Evolutionary conservation across 2,329 filamentous ascomycete genomes (phyloP).

Genomic region (Curvularia verruculosa): DNA sequence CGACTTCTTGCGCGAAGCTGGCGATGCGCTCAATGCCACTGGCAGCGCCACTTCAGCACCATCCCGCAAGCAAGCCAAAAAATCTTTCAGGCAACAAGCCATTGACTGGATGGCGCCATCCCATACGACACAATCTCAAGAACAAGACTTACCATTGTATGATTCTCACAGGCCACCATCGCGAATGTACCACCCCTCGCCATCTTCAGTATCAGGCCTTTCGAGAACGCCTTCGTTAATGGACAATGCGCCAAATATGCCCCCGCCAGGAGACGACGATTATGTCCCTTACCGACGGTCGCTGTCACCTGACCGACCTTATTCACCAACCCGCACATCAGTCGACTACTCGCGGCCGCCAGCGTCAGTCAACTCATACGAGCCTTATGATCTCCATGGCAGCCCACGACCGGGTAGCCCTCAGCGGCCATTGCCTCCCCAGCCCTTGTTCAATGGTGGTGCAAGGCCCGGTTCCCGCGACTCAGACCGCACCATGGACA

Average conservation of each 20-base stretch:
- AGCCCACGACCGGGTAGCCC: constrained; percentile 87
- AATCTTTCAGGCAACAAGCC: constrained; percentile 32
- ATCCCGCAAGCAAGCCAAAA: constrained; percentile 33
- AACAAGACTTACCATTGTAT: constrained; percentile 48
- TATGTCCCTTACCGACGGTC: constrained; percentile 64
- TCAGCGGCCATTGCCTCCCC: constrained; percentile 82
- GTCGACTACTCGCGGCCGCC: constrained; percentile 74
- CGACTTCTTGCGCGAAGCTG: constrained; percentile 53
- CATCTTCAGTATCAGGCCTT: constrained; percentile 49
- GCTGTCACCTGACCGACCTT: constrained; percentile 62
- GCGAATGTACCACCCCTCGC: constrained; percentile 58
- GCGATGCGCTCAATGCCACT: constrained; percentile 36
- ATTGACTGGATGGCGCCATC: constrained; percentile 29
- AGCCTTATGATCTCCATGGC: constrained; percentile 87
- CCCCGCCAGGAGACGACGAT: constrained; percentile 65
- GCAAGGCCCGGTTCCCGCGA: constrained; percentile 52
- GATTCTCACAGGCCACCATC: constrained; percentile 49
- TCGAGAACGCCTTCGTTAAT: constrained; percentile 59
- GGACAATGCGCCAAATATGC: constrained; percentile 56
- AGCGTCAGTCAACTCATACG: constrained; percentile 74
- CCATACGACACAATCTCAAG: constrained; percentile 26
- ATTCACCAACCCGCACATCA: constrained; percentile 60
- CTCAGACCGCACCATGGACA: constrained; percentile 59
- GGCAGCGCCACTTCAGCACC: constrained; percentile 13
- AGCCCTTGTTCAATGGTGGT: constrained; percentile 76